Evolutionary conservation across 306 rosid species (phyloP).

Genomic region (Rosa persica): DNA sequence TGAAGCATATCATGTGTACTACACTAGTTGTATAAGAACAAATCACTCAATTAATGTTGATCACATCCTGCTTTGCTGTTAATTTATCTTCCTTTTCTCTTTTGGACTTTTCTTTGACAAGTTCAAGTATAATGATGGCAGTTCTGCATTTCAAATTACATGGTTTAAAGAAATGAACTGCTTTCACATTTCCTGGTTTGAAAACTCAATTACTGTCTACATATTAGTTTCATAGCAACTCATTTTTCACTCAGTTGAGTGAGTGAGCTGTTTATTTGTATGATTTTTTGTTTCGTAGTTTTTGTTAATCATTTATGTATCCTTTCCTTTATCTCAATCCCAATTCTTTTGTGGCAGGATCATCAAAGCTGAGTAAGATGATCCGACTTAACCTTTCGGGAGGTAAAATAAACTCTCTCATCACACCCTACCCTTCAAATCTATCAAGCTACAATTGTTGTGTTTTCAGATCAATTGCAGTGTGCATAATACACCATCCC

Average conservation of each 20-base stretch:
- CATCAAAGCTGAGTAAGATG: conserved; percentile 43
- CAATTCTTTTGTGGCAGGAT: conserved; percentile 51
- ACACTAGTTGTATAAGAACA: neutral
- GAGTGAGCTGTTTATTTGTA: neutral
- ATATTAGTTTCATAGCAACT: neutral
- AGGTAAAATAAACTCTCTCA: conserved; percentile 38
- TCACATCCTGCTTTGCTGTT: neutral
- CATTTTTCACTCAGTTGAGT: neutral
- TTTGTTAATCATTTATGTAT: neutral
- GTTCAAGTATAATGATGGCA: neutral
- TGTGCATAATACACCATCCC: neutral
- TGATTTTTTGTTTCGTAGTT: neutral
- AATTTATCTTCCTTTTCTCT: neutral
- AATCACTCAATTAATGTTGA: neutral
- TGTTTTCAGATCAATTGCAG: neutral
- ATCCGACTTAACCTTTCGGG: conserved; percentile 37
- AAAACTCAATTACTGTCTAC: neutral
- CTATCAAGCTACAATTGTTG: neutral
- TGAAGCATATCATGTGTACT: neutral
- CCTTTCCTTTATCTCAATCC: conserved; percentile 21
- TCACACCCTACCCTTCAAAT: neutral
- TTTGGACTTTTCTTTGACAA: neutral
- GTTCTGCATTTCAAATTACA: neutral
- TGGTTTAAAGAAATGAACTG: neutral
- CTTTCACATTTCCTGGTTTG: neutral